phyloP scores from a whole-genome alignment of 2,329 filamentous ascomycete genomes.

The Metarhizium sp. region DNA sequence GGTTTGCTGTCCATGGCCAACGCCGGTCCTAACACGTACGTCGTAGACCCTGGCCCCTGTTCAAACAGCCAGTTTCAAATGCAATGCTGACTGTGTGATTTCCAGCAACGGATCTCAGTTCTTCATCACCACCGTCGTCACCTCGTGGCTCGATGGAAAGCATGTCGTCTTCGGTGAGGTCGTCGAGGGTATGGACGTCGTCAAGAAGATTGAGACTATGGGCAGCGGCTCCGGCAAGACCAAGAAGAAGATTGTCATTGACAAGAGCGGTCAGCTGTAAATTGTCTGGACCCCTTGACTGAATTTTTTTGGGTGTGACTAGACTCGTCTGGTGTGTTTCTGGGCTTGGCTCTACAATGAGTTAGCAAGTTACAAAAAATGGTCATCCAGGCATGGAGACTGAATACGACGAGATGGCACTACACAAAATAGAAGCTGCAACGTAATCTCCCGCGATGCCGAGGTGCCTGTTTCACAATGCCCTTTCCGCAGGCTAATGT shows the following conservation, averaged over 20 bases:
- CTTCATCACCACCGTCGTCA: slow-evolving; percentile 91
- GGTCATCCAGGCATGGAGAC: not conserved
- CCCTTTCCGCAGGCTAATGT: not conserved
- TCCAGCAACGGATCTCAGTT: slow-evolving; percentile 97
- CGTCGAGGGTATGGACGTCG: slow-evolving; percentile 36
- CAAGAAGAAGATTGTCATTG: slow-evolving; percentile 48
- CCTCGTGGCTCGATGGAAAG: slow-evolving; percentile 74
- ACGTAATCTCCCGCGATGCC: not conserved
- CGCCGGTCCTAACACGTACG: slow-evolving; percentile 13
- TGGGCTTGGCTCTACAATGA: not conserved
- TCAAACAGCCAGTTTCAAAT: not conserved
- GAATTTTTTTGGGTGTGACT: not conserved
- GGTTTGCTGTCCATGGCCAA: slow-evolving; percentile 14
- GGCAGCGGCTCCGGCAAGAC: slow-evolving; percentile 43
- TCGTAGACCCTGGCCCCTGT: not conserved
- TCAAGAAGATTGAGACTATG: slow-evolving; percentile 52
- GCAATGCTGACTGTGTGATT: not conserved
- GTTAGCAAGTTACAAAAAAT: not conserved
- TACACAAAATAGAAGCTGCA: not conserved
- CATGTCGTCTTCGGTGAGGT: slow-evolving; percentile 84
- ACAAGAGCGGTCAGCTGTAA: slow-evolving; percentile 41
- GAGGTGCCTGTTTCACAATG: not conserved
- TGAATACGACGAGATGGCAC: not conserved
- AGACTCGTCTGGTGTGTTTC: not conserved
- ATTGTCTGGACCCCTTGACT: not conserved